Evolutionary conservation across 106 monocot genomes (phyloP), one percentile per base, ranked within the genome.

Genomic region (Dendrobium chrysotoxum): DNA sequence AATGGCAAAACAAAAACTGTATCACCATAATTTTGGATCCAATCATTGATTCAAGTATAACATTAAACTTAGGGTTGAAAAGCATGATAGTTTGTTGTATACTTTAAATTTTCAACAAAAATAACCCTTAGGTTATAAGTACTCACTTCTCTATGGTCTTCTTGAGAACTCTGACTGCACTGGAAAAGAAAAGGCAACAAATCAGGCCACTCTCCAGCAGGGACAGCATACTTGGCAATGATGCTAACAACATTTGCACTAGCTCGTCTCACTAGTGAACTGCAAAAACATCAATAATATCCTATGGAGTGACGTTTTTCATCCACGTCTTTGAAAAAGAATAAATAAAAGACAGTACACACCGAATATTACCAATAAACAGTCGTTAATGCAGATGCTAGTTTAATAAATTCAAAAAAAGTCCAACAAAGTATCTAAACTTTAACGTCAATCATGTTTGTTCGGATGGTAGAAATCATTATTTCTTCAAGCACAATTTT

Each of bases 61-160:
- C 31, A 70, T 70, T 35, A 28, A 68, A 35, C 5, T 35, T 70
- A 70, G 7, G n/a, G 25, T 65, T 35, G 11, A 70, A 70, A 31
- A 70, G 31, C 0, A 70, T 12, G 64, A 70, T 13, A 70, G 31
- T 31, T 31, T 35, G 3, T 8, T 25, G 35, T 70, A 35, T 17
- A 31, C 28, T 70, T 16, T 15, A 70, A 28, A 70, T 12, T 70
- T 28, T 4, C 15, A 31, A 31, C 15, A 70, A 70, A 31, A 70
- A 70, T 13, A 16, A 35, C 12, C 8, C 61, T n/a, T 23, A 61
- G 21, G 74, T 71, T 31, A 74, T 10, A 25, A 74, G 40, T 68
- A 86, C 90, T 88, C 64, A 99, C 98, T 82, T 99, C 98, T 86
- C 95, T 95, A 83, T 99, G 98, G 21, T 95, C 98, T 83, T 99